Base-by-base conservation (phyloP, 257 asterid species). In the Penstemon eatonii region DNA sequence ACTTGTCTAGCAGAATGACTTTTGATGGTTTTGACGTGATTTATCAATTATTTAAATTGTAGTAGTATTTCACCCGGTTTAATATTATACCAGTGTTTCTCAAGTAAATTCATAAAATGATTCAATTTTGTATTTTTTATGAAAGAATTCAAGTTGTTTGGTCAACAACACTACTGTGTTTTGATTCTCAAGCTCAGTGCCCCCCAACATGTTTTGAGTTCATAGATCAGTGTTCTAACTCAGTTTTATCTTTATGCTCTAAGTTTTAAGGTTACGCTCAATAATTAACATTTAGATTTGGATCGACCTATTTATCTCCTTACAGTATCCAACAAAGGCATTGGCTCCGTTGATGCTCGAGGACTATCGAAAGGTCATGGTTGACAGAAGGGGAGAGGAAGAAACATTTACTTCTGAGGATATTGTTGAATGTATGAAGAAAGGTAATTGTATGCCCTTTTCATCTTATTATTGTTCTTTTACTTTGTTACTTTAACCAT, bases 291-390 rank as follows among this genome's bases (percentile, higher is more conserved):
- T 46, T 49, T 9, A 49, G 5, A 12, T 49, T 12, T 9, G 5
- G 4, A 10, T 15, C 18, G 15, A 9, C n/a, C 18, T 9, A 49
- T 12, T 46, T 3, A 41, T 63, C 65, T 64, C 54, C n/a, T 65
- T 78, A 40, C 81, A 92, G 98, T 90, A 88, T 79, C 98, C 98
- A 68, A 93, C 98, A 43, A 93, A 93, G 78, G 98, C 98, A 50
- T 78, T 93, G 81, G 97, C 87, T 46, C 97, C 98, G 5, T 60
- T 86, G 43, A 85, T 88, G 95, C 88, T 93, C 41, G 95, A 90
- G 82, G 98, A 93, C 76, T 81, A 88, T 73, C 83, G 97, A 12
- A 90, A 85, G 70, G 87, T 92, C 65, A 83, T 86, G 94, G 89
- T 88, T 71, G 98, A 88, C 50, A 82, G 90, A 80, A 79, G 90